Conservation (phyloP, 2,329 filamentous ascomycete species). For the Keithomyces neogunnii region DNA sequence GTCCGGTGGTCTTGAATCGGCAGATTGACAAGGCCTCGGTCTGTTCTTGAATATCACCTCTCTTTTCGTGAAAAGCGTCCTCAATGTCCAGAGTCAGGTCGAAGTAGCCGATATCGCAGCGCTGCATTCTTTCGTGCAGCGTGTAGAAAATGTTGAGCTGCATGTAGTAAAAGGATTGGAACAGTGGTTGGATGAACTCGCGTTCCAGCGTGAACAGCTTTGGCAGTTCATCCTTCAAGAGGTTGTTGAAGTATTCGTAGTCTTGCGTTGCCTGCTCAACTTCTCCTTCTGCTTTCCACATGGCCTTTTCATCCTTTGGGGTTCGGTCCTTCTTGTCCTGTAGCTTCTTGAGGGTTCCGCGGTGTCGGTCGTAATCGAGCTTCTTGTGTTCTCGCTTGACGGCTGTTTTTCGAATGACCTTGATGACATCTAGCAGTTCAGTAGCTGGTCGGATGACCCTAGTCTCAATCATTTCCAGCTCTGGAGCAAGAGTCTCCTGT, state of each 20-base stretch:
- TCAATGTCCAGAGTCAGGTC: constrained; percentile 85
- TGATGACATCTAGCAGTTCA: constrained; percentile 90
- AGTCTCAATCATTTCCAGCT: constrained; percentile 95
- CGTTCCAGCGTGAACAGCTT: constrained; percentile 83
- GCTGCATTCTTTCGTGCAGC: constrained; percentile 95
- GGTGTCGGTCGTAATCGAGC: constrained; percentile 88
- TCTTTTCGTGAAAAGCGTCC: constrained; percentile 82
- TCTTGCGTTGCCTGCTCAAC: constrained; percentile 89
- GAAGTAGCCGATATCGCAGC: constrained; percentile 95
- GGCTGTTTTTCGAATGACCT: constrained; percentile 82
- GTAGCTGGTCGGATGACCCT: constrained; percentile 87
- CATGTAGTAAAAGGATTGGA: constrained; percentile 99
- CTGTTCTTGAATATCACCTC: constrained; percentile 76
- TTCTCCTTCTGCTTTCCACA: constrained; percentile 92
- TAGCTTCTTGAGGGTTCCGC: constrained; percentile 77
- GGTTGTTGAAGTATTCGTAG: constrained; percentile 95
- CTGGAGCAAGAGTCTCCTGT: constrained; percentile 78
- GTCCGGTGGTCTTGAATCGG: constrained; percentile 84
- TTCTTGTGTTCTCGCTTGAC: constrained; percentile 95
- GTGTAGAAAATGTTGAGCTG: constrained; percentile 99
- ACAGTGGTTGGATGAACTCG: constrained; percentile 92
- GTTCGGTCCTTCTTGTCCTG: constrained; percentile 97
- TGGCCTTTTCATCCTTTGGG: constrained; percentile 92
- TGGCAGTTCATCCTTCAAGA: constrained; percentile 91
- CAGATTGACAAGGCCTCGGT: constrained; percentile 79